Evolutionary conservation across 2,329 filamentous ascomycete genomes (phyloP).

Genomic region (Ascosphaera apis): DNA sequence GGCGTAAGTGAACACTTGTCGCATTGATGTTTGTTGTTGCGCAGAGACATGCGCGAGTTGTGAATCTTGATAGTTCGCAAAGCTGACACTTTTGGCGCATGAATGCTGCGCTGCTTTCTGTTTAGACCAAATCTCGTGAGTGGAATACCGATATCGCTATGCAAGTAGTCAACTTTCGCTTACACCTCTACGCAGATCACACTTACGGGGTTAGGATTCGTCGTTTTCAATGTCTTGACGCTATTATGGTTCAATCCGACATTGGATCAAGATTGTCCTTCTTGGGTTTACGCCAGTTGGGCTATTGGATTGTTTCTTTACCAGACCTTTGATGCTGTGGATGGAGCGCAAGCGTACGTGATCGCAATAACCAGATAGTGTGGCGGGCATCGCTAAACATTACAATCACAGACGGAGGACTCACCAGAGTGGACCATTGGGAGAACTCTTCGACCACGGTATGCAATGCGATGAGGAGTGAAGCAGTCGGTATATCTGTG

Average conservation of each 20-base stretch:
- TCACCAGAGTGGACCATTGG: constrained; percentile 73
- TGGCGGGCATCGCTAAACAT: too few species aligned
- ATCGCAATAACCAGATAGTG: too few species aligned
- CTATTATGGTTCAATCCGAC: constrained; percentile 91
- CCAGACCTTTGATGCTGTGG: constrained; percentile 95
- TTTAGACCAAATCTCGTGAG: constrained; percentile 31
- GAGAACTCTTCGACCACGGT: constrained; percentile 93
- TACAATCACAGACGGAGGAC: constrained; percentile 72
- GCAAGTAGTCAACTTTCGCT: neutral
- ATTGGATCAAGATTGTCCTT: constrained; percentile 75
- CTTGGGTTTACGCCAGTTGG: constrained; percentile 91
- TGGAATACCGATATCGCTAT: neutral
- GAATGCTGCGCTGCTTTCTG: too few species aligned
- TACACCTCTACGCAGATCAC: constrained; percentile 38
- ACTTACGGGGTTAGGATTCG: constrained; percentile 69
- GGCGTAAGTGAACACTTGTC: constrained; percentile 51
- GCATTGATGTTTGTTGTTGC: constrained; percentile 2
- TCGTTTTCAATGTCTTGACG: constrained; percentile 72
- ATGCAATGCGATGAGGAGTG: constrained; percentile 10
- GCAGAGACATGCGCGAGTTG: neutral
- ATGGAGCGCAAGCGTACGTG: constrained; percentile 73
- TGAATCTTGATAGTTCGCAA: constrained; percentile 1
- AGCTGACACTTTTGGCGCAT: too few species aligned
- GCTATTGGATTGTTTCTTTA: constrained; percentile 78
- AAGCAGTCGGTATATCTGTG: too few species aligned